Base-by-base conservation (phyloP, 352 stramenopile genomes). In the Nothophytophthora sp. region DNA sequence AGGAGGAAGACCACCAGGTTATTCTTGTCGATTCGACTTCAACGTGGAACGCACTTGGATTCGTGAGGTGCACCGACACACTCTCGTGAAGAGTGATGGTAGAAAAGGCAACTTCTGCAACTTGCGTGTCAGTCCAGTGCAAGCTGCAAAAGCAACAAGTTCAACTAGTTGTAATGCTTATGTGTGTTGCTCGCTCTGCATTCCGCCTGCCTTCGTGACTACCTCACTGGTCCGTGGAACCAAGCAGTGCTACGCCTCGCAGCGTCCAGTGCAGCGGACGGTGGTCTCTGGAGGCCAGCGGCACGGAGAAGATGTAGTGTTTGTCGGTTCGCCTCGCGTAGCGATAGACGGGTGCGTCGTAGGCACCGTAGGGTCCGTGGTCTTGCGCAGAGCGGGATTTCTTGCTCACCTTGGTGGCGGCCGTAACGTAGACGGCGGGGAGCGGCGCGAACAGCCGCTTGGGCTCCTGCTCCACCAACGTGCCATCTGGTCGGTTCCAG, bases 231-330 rank as follows among this genome's bases (percentile, higher is more conserved):
- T 86, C 75, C 0, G 70, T 75, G 1, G 72, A 71, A 51, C 79
- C 90, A 13, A 93, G 63, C 40, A 93, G 42, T n/a, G 82, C 82
- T 24, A 91, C 82, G 16, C 81, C 82, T 5, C 81, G 76, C 15
- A 93, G 57, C 12, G 73, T 88, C 82, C 82, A 93, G 52, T 93
- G 78, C 41, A 89, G 50, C 24, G 81, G 82, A 7, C 81, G 78
- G 50, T 90, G 78, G 32, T 90, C 82, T 54, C 81, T 64, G 10
- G 82, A 88, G n/a, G 81, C 81, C 24, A 93, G 67, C 11, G 74
- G 60, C 4, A 93, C 63, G 2, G 77, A 86, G 46, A 90, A 88
- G 68, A 93, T 86, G 40, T 86, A 86, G 59, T 90, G 80, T 6
- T 76, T 73, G 51, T 91, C 81, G 1, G 78, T 93, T 18, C 82